Percentiles rank a stretch among this genome's conserved stretches.
Conservation (phyloP, 2,329 filamentous ascomycete species). For the Aspergillus pseudotamarii region DNA sequence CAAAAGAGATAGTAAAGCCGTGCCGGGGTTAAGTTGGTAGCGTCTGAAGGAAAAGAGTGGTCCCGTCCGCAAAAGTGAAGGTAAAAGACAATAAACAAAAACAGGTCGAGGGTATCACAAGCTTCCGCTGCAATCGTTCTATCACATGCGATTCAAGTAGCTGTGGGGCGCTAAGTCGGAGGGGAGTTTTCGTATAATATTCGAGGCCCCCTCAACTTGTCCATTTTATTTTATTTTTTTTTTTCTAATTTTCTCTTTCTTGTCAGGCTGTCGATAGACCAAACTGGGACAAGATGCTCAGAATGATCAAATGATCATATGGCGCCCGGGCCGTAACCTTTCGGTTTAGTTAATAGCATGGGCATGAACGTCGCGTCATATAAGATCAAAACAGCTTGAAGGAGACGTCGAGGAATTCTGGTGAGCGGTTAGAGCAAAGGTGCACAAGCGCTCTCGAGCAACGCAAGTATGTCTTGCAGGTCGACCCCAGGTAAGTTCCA, state of each 20-base stretch:
- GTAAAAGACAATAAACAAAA: conserved; percentile 5
- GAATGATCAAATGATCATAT: background rate
- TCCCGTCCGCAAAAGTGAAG: background rate
- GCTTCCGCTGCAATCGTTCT: conserved; percentile 1
- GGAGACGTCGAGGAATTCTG: background rate
- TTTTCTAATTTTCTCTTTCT: background rate
- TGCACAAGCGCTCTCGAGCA: background rate
- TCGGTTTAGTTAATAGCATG: background rate
- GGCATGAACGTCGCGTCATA: background rate
- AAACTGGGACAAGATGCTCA: too few relatives aligned
- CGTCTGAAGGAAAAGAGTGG: conserved; percentile 1
- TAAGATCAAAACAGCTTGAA: background rate
- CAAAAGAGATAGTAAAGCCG: conserved; percentile 16
- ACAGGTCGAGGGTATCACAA: conserved; percentile 4
- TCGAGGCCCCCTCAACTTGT: background rate
- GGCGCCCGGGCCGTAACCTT: background rate
- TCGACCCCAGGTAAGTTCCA: background rate
- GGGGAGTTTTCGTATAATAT: background rate
- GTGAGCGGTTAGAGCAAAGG: background rate
- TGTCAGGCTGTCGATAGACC: background rate
- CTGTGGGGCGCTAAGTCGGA: conserved; percentile 2
- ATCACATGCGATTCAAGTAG: conserved; percentile 2
- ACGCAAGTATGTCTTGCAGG: background rate
- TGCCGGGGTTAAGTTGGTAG: conserved; percentile 4
- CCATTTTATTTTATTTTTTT: background rate